Conservation (phyloP, 208 protist genomes). For the Acanthamoeba castellanii region DNA sequence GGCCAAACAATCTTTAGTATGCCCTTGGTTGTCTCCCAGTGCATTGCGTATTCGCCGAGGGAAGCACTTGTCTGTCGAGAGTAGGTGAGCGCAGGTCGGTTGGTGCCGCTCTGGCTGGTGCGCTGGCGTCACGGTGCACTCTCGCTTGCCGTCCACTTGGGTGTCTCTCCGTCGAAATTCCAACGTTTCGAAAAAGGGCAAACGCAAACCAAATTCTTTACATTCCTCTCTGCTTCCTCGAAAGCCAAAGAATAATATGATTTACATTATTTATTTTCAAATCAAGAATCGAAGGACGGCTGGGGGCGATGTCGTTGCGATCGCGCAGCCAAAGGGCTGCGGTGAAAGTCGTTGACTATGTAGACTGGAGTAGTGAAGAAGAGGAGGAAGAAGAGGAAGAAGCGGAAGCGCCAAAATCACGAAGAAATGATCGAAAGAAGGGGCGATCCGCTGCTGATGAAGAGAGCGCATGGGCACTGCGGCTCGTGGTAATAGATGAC, state of each 20-base stretch:
- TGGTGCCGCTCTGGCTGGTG: too few relatives aligned
- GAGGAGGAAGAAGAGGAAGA: constrained; percentile 12
- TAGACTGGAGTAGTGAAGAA: constrained; percentile 19
- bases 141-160: too few relatives aligned
- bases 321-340: constrained; percentile 37
- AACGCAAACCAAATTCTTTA: too few relatives aligned
- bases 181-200: too few relatives aligned
- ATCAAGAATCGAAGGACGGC: background rate
- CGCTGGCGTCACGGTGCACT: too few relatives aligned
- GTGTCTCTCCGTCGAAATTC: too few relatives aligned
- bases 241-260: too few relatives aligned
- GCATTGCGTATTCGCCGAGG: too few relatives aligned
- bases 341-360: background rate
- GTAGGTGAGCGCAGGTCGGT: too few relatives aligned
- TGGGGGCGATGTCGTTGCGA: constrained; percentile 18
- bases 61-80: too few relatives aligned
- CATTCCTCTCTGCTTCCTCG: too few relatives aligned
- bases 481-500: constrained; percentile 23
- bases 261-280: background rate
- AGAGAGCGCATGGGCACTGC: background rate
- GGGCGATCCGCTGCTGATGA: background rate
- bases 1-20: background rate
- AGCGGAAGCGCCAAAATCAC: background rate
- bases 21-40: background rate
- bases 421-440: background rate